Percentiles rank a stretch among this genome's conserved stretches.
These are phyloP conservation scores for Tolypocladium ophioglossoides DNA, from an alignment of 2,329 filamentous ascomycete genomes.

Conservation along the genomic window DNA sequence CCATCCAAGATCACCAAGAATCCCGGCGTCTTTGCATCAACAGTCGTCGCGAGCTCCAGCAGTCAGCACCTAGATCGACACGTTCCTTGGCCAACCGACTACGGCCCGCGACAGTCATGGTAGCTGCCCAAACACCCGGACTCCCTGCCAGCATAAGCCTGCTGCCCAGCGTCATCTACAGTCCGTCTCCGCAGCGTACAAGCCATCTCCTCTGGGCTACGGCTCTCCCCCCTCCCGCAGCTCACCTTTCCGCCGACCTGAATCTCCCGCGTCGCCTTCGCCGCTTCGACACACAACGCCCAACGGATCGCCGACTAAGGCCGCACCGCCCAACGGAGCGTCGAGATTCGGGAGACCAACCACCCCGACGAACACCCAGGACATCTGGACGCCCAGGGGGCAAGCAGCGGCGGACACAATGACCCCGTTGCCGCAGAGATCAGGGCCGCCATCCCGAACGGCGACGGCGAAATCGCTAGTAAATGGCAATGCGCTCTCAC, in stretches of 20 bases:
- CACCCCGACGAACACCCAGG: conserved; percentile 24
- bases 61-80: neutral
- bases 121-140: conserved; percentile 11
- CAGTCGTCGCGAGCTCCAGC: neutral
- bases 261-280: conserved; percentile 55
- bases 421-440: conserved; percentile 26
- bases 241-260: conserved; percentile 53
- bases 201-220: conserved; percentile 62
- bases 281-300: conserved; percentile 55
- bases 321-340: conserved; percentile 11
- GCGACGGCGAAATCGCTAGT: conserved; percentile 24
- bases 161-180: conserved; percentile 24
- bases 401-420: conserved; percentile 16
- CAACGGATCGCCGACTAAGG: conserved; percentile 48
- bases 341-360: conserved; percentile 29
- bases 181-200: conserved; percentile 50
- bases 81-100: conserved; percentile 12
- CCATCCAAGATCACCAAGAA: neutral
- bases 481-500: conserved; percentile 49
- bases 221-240: conserved; percentile 50
- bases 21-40: neutral
- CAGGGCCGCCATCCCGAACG: conserved; percentile 17
- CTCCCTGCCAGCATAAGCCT: conserved; percentile 12
- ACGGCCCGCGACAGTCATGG: conserved; percentile 15
- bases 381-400: conserved; percentile 27